Base-by-base conservation (phyloP, 2,329 filamentous ascomycete species). In the Hypoxylon sp. region DNA sequence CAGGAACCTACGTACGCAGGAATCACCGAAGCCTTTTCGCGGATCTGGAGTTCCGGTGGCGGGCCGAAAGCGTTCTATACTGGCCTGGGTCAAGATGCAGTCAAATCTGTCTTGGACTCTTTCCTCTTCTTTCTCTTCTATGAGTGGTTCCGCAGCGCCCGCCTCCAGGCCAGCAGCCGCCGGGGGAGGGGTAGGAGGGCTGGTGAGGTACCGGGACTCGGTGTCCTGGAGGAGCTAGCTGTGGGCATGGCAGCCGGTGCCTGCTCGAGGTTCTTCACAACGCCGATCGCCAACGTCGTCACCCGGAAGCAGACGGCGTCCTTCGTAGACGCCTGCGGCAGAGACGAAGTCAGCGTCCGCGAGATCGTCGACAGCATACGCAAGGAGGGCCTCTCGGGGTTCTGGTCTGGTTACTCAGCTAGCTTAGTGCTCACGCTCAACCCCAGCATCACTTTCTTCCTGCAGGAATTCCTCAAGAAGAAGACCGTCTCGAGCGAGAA, bases 41-140 rank as follows among this genome's bases (percentile, higher is more conserved):
- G 88, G 77, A 96, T 97, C 71, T 91, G 91, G 74, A 76, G 84
- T 35, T 83, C 86, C 33, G 92, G 94, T 78, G 93, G 92, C n/a
- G 89, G 92, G 3, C 71, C 90, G 17, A 77, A 78, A 57, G 92
- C 91, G 0, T 90, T 97, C 71, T 97, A 92, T 76, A 85, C 84
- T 24, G 91, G 91, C 26, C 78, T 92, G 1, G 80, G 84, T 5
- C 85, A 67, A 65, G 91, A 92, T 75, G 88, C 91, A 10, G 84
- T 83, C 74, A 93, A 92, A 78, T 90, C 88, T 24, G 84, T 90
- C 22, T 85, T 88, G 31, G 93, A 96, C 81, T 92, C 91, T 63
- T 95, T 96, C 77, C 84, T 97, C 57, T 97, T 97, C 84, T 97
- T 97, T 81, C 85, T 95, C 17, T 91, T 92, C 65, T 97, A 97